A percentile compares a stretch with the other conserved stretches of the same genome.
These are phyloP conservation scores for Steccherinum ochraceum DNA, from an alignment of 768 basidiomycete species.

Conservation along the genomic window DNA sequence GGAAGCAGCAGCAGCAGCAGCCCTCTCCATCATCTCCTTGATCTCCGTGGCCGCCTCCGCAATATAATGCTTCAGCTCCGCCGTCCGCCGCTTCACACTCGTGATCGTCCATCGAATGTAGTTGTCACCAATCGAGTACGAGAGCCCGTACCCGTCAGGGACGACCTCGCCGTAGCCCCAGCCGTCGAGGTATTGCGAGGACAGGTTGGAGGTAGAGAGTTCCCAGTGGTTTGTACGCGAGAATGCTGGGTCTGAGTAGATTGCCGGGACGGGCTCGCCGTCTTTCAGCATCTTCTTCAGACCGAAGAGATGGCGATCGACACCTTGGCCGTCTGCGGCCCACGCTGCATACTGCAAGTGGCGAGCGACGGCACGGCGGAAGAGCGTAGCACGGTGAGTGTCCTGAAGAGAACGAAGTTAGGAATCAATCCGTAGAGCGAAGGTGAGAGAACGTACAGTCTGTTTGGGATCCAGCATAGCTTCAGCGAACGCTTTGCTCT, in stretches of 20 bases:
- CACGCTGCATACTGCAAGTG: slow-evolving; percentile 85
- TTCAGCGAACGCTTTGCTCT: slow-evolving; percentile 81
- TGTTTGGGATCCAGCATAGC: slow-evolving; percentile 67
- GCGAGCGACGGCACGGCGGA: slow-evolving; percentile 69
- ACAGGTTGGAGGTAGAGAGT: slow-evolving; percentile 85
- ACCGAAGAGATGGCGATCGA: slow-evolving; percentile 94
- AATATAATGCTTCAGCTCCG: slow-evolving; percentile 59
- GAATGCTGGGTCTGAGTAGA: slow-evolving; percentile 73
- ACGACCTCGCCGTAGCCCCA: slow-evolving; percentile 99
- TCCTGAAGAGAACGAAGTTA: slow-evolving; percentile 30
- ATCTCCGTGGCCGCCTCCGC: slow-evolving; percentile 79
- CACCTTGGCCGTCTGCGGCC: slow-evolving; percentile 92
- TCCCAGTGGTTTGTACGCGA: slow-evolving; percentile 82
- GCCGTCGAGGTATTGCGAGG: slow-evolving; percentile 75
- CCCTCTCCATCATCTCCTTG: slow-evolving; percentile 68
- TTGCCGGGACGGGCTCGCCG: slow-evolving; percentile 64
- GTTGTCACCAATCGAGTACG: slow-evolving; percentile 82
- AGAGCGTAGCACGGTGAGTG: slow-evolving; percentile 52
- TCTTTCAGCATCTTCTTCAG: slow-evolving; percentile 74
- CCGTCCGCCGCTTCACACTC: slow-evolving; percentile 50
- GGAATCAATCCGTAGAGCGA: not conserved
- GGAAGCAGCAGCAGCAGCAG: slow-evolving; percentile 34
- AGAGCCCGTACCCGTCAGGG: slow-evolving; percentile 84
- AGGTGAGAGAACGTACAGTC: slow-evolving; percentile 33
- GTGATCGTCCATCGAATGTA: slow-evolving; percentile 92